Evolutionary conservation across 1,284 basidiomycete genomes (phyloP).

Genomic region (Trametes hirsuta): DNA sequence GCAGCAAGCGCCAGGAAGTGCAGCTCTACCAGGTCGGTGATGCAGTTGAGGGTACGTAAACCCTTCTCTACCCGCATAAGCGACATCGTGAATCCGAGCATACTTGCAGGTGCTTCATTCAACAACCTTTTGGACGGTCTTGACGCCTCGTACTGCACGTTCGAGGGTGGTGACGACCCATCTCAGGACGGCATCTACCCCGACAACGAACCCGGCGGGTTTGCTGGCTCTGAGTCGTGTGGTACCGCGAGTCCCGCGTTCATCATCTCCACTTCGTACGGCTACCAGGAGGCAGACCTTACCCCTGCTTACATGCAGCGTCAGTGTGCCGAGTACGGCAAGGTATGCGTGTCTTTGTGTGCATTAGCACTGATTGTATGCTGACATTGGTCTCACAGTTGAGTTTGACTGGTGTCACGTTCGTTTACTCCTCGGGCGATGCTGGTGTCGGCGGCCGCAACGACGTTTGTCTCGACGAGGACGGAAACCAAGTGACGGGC

Average conservation of each 20-base stretch:
- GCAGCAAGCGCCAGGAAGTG: conserved; percentile 38
- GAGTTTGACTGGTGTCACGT: conserved; percentile 58
- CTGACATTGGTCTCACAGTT: conserved; percentile 54
- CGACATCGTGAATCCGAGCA: background rate
- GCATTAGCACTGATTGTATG: background rate
- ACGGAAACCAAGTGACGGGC: conserved; percentile 40
- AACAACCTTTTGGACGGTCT: conserved; percentile 50
- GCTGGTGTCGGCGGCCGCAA: conserved; percentile 55
- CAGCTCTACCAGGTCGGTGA: conserved; percentile 54
- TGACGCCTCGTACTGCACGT: conserved; percentile 47
- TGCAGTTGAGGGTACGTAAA: conserved; percentile 36
- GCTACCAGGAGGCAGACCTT: conserved; percentile 51
- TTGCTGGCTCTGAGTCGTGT: conserved; percentile 48
- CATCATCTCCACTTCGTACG: conserved; percentile 61
- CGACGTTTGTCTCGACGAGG: conserved; percentile 44
- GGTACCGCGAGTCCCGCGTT: conserved; percentile 53
- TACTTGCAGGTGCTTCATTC: conserved; percentile 40
- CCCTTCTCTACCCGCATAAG: background rate
- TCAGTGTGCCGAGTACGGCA: conserved; percentile 61
- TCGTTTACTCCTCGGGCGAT: conserved; percentile 71
- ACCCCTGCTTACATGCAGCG: conserved; percentile 48
- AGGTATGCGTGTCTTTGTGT: conserved; percentile 33
- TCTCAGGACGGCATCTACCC: conserved; percentile 45
- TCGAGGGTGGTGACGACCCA: conserved; percentile 47
- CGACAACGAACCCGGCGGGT: conserved; percentile 40